Percentiles rank a stretch among this genome's conserved stretches.
Conservation (phyloP, 2,329 filamentous ascomycete genomes). For the Exophiala alcalophila region DNA sequence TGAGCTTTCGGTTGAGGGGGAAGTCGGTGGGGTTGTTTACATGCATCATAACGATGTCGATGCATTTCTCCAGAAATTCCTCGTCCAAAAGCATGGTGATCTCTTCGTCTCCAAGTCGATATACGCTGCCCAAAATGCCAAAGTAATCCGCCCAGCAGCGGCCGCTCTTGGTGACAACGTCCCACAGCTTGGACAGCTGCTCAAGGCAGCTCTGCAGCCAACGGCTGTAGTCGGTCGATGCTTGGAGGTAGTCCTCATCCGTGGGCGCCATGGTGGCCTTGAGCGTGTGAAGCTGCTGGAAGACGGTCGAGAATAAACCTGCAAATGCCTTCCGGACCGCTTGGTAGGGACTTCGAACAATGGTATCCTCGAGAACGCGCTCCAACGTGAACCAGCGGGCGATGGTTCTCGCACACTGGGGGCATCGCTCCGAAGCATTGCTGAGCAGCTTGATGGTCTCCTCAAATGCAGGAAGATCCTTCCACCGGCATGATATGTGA, state of each 20-base stretch:
- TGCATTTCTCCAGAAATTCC: slow-evolving; percentile 57
- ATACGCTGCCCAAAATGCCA: slow-evolving; percentile 65
- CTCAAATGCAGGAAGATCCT: slow-evolving; percentile 63
- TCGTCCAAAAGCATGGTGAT: slow-evolving; percentile 58
- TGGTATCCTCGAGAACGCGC: slow-evolving; percentile 21
- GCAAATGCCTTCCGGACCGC: slow-evolving; percentile 24
- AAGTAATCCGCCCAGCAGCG: slow-evolving; percentile 77
- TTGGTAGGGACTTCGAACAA: slow-evolving; percentile 24
- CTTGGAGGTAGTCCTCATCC: slow-evolving; percentile 5
- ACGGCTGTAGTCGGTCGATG: slow-evolving; percentile 4
- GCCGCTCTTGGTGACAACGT: slow-evolving; percentile 18
- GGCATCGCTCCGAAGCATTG: slow-evolving; percentile 43
- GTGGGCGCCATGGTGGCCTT: slow-evolving; percentile 2
- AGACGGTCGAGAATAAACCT: slow-evolving; percentile 18
- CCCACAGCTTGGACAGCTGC: slow-evolving; percentile 21
- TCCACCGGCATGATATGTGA: slow-evolving; percentile 69
- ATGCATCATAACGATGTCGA: slow-evolving; percentile 58
- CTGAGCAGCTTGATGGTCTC: slow-evolving; percentile 56
- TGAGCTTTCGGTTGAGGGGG: slow-evolving; percentile 13
- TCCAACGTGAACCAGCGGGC: slow-evolving; percentile 21
- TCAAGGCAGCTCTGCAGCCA: slow-evolving; percentile 14
- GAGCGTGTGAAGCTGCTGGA: slow-evolving; percentile 14
- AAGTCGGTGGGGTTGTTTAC: slow-evolving; percentile 18
- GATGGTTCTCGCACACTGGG: slow-evolving; percentile 23
- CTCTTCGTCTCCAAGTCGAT: slow-evolving; percentile 59